These are phyloP conservation scores for Eimeria necatrix DNA, from an alignment of 169 alveolate species.

Conservation along the genomic window DNA sequence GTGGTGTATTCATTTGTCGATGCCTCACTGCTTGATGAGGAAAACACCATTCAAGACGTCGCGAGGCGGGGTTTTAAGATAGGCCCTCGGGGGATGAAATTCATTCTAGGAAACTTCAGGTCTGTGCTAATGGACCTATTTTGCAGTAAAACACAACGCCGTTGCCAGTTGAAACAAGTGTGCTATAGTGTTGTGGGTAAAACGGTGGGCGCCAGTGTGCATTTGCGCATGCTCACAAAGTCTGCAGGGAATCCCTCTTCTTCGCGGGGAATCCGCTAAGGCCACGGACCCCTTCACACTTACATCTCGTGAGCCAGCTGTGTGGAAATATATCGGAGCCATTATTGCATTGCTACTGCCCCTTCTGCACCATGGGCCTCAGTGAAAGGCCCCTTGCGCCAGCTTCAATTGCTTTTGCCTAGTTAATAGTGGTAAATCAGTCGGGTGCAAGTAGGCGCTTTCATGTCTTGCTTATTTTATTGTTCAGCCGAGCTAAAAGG, in stretches of 20 bases:
- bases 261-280: slow-evolving; percentile 69
- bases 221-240: not conserved
- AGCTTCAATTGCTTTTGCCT: too few species aligned
- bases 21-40: slow-evolving; percentile 89
- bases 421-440: too few species aligned
- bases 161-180: too few species aligned
- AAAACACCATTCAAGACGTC: slow-evolving; percentile 92
- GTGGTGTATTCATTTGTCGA: slow-evolving; percentile 91
- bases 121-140: slow-evolving; percentile 43
- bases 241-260: slow-evolving; percentile 74
- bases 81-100: slow-evolving; percentile 90
- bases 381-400: not conserved
- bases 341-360: not conserved
- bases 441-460: not conserved
- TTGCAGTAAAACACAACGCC: too few species aligned
- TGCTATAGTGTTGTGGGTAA: too few species aligned
- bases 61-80: slow-evolving; percentile 91
- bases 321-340: not conserved
- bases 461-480: not conserved
- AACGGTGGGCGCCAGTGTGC: too few species aligned
- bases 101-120: slow-evolving; percentile 93
- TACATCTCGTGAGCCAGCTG: not conserved
- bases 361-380: not conserved
- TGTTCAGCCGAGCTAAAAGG: slow-evolving; percentile 19
- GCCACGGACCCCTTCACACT: slow-evolving; percentile 70